These are phyloP conservation scores for Ceratobasidium papillatum DNA, from an alignment of 1,284 basidiomycete species.

Conservation along the genomic window DNA sequence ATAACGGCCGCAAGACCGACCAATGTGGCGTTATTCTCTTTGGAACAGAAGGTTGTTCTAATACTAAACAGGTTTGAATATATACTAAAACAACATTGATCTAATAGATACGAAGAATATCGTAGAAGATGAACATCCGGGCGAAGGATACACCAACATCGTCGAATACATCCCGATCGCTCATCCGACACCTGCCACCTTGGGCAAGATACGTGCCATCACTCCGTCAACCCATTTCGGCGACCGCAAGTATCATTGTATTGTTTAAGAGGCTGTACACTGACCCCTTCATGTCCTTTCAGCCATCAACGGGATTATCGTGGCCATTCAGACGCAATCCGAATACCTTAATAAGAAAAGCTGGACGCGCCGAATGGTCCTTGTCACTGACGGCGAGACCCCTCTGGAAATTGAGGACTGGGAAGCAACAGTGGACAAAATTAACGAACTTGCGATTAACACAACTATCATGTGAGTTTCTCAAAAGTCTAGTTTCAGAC, in stretches of 20 bases:
- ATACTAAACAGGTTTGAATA: not conserved
- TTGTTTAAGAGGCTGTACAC: slow-evolving; percentile 50
- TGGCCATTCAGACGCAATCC: slow-evolving; percentile 81
- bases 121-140: slow-evolving; percentile 66
- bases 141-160: slow-evolving; percentile 72
- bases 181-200: slow-evolving; percentile 77
- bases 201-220: slow-evolving; percentile 76
- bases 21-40: slow-evolving; percentile 87
- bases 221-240: slow-evolving; percentile 66
- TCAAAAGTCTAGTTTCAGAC: not conserved
- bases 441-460: slow-evolving; percentile 66
- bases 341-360: slow-evolving; percentile 68
- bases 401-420: slow-evolving; percentile 76
- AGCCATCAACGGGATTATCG: slow-evolving; percentile 90
- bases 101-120: slow-evolving; percentile 76
- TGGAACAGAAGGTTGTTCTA: slow-evolving; percentile 72
- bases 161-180: slow-evolving; percentile 80
- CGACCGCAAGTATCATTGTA: slow-evolving; percentile 62
- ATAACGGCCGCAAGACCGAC: slow-evolving; percentile 89
- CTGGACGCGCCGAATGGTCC: slow-evolving; percentile 82
- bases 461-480: slow-evolving; percentile 71
- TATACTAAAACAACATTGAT: not conserved
- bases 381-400: slow-evolving; percentile 83
- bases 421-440: slow-evolving; percentile 74
- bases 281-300: slow-evolving; percentile 18